Evolutionary conservation across 306 rosid genomes (phyloP), one percentile per base, ranked within the genome.

Genomic region (Cicer yamashitae): DNA sequence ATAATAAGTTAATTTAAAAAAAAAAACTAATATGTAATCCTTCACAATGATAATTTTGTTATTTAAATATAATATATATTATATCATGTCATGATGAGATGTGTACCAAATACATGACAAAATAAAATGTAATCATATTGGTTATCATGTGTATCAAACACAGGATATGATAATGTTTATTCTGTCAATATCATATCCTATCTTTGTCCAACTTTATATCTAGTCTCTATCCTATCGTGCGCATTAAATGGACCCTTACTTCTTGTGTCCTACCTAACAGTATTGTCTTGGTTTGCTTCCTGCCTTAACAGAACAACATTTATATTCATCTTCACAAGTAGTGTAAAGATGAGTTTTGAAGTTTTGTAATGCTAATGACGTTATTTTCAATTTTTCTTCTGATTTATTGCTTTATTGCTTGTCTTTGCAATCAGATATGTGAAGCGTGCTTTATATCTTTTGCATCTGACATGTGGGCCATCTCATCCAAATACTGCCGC

Each of bases 401-500:
- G 7, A 70, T 73, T 72, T n/a, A 14, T 47, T 53, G 51, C 52
- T 69, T 73, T 25, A n/a, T 37, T 48, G 47, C 48, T 77, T 74
- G 60, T 47, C 44, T 71, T 22, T 77, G 69, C 70, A 52, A 57
- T 81, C 83, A 94, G 99, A 89, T 96, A 96, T 77, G 99, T 96
- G 70, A 90, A 90, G 82, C 98, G 99, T 38, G 99, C 99, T 75
- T 81, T 96, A 84, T 96, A 92, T 84, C 99, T 96, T 81, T 84
- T 96, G 81, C 99, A 96, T 82, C 90, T 96, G 79, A 92, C 99
- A 37, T 96, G 99, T 66, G 99, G 99, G 11, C 92, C 96, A 67
- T 96, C 99, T 77, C 99, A 96, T 87, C 99, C 99, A 67, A 96
- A 96, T 85, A 96, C 97, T 76, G 99, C 99, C 63, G 99, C 99